Conservation (phyloP, 2,329 filamentous ascomycete species). For the Neonectria neomacrospora region DNA sequence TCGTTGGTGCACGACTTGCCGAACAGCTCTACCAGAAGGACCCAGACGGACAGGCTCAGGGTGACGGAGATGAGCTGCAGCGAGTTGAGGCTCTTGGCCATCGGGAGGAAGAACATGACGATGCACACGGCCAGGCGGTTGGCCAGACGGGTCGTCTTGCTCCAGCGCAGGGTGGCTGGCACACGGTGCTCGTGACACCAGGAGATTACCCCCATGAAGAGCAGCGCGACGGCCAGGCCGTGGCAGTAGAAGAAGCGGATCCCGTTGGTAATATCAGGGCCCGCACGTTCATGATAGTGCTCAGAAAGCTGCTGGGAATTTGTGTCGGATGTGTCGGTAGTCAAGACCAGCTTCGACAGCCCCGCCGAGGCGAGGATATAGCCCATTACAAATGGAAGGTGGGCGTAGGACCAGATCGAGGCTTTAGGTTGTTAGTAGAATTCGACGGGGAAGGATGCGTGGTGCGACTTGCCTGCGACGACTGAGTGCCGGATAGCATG, state of each 20-base stretch:
- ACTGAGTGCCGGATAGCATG: slow-evolving; percentile 70
- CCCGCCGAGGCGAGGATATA: slow-evolving; percentile 70
- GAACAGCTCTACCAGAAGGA: slow-evolving; percentile 61
- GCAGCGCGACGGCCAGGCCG: slow-evolving; percentile 66
- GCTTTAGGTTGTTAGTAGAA: slow-evolving; percentile 47
- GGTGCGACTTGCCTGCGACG: slow-evolving; percentile 50
- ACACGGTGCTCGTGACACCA: slow-evolving; percentile 66
- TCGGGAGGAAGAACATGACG: slow-evolving; percentile 65
- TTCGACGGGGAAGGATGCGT: not conserved
- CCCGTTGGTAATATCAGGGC: slow-evolving; percentile 61
- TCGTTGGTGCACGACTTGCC: slow-evolving; percentile 60
- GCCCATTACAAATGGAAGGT: slow-evolving; percentile 71
- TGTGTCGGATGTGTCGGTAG: slow-evolving; percentile 63
- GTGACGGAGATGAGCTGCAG: slow-evolving; percentile 59
- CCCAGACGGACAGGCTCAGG: slow-evolving; percentile 56
- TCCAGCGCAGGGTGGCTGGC: slow-evolving; percentile 59
- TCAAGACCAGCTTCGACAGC: slow-evolving; percentile 68
- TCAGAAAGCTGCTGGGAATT: slow-evolving; percentile 61
- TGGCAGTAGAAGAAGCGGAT: slow-evolving; percentile 73
- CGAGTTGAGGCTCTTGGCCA: slow-evolving; percentile 58
- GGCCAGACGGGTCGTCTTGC: slow-evolving; percentile 61
- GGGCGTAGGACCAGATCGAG: slow-evolving; percentile 64
- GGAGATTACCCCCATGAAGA: slow-evolving; percentile 66
- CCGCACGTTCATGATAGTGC: slow-evolving; percentile 60
- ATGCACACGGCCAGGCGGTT: slow-evolving; percentile 62